Conservation (phyloP, 345 rosid species). For the Clausena lansium region DNA sequence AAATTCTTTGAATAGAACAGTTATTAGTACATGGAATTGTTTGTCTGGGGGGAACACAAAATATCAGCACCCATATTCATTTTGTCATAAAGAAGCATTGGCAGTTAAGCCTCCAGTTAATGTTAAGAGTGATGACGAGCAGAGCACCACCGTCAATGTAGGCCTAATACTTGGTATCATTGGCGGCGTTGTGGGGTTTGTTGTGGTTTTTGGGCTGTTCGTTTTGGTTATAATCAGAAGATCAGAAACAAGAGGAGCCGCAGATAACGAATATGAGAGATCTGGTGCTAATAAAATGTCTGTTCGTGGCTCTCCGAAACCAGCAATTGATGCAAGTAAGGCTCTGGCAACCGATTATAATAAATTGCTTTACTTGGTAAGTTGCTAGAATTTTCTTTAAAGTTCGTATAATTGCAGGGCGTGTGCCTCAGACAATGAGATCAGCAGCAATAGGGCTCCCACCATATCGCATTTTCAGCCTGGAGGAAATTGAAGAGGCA, state of each 20-base stretch:
- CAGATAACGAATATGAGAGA: conserved; percentile 33
- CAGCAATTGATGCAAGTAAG: conserved; percentile 63
- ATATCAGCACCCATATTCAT: conserved; percentile 62
- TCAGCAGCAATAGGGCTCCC: conserved; percentile 80
- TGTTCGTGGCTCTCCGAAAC: conserved; percentile 49
- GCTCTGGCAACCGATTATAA: neutral
- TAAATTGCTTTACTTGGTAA: no score
- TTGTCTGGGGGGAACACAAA: conserved; percentile 48
- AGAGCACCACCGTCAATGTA: conserved; percentile 34
- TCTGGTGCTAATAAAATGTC: conserved; percentile 50
- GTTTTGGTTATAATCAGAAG: conserved; percentile 45
- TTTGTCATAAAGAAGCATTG: conserved; percentile 74
- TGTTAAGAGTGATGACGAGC: conserved; percentile 10
- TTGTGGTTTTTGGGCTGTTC: conserved; percentile 38
- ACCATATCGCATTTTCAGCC: conserved; percentile 58
- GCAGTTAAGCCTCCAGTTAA: conserved; percentile 60
- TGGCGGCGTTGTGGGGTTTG: conserved; percentile 50
- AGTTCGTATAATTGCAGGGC: conserved; percentile 39
- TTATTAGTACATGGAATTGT: conserved; percentile 76
- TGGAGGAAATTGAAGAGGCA: conserved; percentile 87
- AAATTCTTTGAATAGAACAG: conserved; percentile 46
- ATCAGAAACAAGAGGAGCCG: conserved; percentile 28
- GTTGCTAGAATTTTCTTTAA: neutral
- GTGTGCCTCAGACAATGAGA: conserved; percentile 84
- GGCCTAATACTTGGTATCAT: conserved; percentile 58